phyloP scores from a whole-genome alignment of 106 monocot species.

The Acorus gramineus region DNA sequence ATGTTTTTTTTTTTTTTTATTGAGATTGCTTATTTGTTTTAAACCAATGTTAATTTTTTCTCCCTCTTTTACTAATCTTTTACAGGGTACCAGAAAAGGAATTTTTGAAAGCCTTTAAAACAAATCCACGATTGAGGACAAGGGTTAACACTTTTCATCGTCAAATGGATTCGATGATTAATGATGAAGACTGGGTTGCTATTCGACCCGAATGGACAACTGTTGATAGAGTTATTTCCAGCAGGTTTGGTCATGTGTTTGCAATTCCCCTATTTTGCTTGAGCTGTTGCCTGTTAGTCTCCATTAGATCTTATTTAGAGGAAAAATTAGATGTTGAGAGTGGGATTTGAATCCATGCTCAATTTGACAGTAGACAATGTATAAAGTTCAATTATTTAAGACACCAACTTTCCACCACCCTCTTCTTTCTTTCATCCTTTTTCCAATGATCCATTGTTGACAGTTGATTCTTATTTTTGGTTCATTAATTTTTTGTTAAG shows the following conservation, averaged over 20 bases:
- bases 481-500: background rate
- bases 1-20: background rate
- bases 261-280: no score
- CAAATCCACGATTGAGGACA: constrained; percentile 67
- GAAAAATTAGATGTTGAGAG: no score
- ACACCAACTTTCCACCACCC: background rate
- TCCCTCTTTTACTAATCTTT: background rate
- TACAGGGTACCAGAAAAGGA: constrained; percentile 82
- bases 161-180: constrained; percentile 50
- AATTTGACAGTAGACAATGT: no score
- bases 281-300: no score
- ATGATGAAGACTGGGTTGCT: constrained; percentile 80
- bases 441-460: no score
- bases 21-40: background rate
- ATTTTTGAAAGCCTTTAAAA: constrained; percentile 69
- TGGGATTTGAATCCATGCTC: no score
- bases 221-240: constrained; percentile 80
- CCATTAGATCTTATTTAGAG: no score
- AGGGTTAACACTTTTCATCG: constrained; percentile 69
- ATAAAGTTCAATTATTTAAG: no score
- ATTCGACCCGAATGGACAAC: constrained; percentile 98
- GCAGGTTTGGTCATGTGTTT: constrained; percentile 39
- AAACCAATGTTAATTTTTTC: background rate
- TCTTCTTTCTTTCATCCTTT: background rate
- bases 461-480: background rate